Evolutionary conservation across 305 asterid species (phyloP), one percentile per base, ranked within the genome.

Genomic region (Vinca major): DNA sequence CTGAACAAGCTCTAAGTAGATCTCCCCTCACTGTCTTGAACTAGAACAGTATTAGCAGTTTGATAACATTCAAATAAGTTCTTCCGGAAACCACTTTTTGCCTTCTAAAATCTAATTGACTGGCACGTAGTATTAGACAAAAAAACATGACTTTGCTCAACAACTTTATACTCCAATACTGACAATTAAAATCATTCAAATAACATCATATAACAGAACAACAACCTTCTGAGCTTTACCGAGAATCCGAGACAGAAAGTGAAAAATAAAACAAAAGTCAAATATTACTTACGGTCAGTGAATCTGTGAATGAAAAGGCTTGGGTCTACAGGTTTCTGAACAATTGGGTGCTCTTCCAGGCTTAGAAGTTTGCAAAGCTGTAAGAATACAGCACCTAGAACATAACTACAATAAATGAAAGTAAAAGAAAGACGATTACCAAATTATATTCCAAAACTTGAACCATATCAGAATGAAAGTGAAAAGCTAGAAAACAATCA

Each of bases 301-400:
- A 85, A 88, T 61, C 88, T 84, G 76, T 90, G 95, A 73, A 90
- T 88, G 80, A 85, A 90, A 73, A 88, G 91, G 79, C 94, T 90
- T 54, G 97, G 97, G 79, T 90, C 97, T 68, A 84, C 89, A 56
- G 88, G 90, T 54, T 86, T 86, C 74, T 81, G 89, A 79, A 88
- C 79, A 77, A 86, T 66, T 14, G 86, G 86, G 73, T 79, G 86
- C 66, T 88, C 88, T 62, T 73, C 79, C 69, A 90, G 87, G 80
- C 88, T 85, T 68, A 88, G 69, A 66, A 82, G 80, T 75, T 88
- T 82, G 87, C 95, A 86, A 53, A 90, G 91, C 79, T 85, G 87
- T 85, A 90, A 85, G 78, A 88, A 90, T 55, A 88, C 91, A 36
- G 94, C 91, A 68, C 95, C 97, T 73, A 90, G 82, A 75, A 80